Conservation (phyloP, 805 yeast species). For the Schizosaccharomyces japonicus region DNA sequence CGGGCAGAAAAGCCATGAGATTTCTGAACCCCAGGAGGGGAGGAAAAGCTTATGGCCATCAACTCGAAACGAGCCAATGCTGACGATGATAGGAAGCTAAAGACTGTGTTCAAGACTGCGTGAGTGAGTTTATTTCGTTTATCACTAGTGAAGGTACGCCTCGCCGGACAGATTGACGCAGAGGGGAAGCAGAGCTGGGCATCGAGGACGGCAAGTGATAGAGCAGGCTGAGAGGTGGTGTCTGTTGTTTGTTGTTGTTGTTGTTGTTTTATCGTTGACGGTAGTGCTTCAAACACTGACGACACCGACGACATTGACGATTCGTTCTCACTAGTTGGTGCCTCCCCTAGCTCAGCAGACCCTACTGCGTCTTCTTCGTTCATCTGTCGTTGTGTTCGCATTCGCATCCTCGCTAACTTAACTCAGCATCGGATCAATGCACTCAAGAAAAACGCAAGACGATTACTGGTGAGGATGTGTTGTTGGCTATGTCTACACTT, state of each 20-base stretch:
- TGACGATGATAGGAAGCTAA: slow-evolving; percentile 29
- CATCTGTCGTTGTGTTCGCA: not conserved
- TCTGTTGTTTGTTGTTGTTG: too few species aligned
- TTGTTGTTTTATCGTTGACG: too few species aligned
- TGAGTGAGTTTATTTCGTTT: slow-evolving; percentile 41
- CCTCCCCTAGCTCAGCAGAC: too few species aligned
- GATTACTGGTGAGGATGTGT: slow-evolving; percentile 44
- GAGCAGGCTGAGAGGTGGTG: too few species aligned
- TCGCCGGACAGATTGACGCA: too few species aligned
- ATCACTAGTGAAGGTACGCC: slow-evolving; percentile 35
- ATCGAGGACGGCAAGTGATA: too few species aligned
- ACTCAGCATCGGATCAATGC: slow-evolving; percentile 31
- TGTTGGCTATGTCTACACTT: slow-evolving; percentile 36
- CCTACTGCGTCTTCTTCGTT: not conserved
- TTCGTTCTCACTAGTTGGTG: too few species aligned
- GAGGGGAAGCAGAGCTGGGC: too few species aligned
- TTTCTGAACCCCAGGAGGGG: not conserved
- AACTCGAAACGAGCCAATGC: not conserved
- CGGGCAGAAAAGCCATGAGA: not conserved
- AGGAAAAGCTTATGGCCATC: not conserved
- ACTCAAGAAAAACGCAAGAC: slow-evolving; percentile 42
- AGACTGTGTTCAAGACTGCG: slow-evolving; percentile 54
- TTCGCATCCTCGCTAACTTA: not conserved
- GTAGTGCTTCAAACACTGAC: too few species aligned
- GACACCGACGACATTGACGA: too few species aligned